Evolutionary conservation across 2,329 filamentous ascomycete species (phyloP).

Genomic region (Cercospora zeina): DNA sequence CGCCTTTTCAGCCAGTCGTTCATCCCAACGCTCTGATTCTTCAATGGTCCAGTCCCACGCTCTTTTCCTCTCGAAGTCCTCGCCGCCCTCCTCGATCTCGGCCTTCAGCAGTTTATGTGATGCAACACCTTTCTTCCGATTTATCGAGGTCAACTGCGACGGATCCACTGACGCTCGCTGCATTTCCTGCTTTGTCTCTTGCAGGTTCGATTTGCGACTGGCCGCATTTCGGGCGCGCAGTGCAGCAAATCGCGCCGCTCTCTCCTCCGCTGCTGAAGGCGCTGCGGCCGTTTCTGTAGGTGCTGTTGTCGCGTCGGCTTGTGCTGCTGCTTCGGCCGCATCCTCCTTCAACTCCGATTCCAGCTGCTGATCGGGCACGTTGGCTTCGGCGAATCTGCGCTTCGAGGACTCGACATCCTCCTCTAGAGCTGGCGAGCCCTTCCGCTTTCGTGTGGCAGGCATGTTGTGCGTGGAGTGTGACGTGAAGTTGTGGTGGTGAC

Average conservation of each 20-base stretch:
- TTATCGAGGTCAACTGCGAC: constrained; percentile 72
- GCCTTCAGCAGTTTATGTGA: constrained; percentile 92
- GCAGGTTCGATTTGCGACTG: constrained; percentile 70
- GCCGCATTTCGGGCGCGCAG: constrained; percentile 68
- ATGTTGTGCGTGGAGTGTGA: constrained; percentile 13
- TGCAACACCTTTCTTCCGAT: constrained; percentile 82
- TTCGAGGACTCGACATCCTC: constrained; percentile 40
- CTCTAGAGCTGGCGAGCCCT: constrained; percentile 40
- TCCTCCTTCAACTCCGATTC: constrained; percentile 21
- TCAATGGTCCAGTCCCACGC: constrained; percentile 99
- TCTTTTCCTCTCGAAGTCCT: constrained; percentile 95
- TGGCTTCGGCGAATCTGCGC: constrained; percentile 39
- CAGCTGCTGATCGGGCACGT: constrained; percentile 19
- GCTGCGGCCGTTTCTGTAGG: constrained; percentile 34
- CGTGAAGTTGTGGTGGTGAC: constrained; percentile 5
- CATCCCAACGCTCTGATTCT: constrained; percentile 92
- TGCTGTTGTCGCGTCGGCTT: constrained; percentile 21
- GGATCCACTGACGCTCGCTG: constrained; percentile 78
- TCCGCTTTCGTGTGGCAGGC: constrained; percentile 40
- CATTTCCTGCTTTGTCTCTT: constrained; percentile 80
- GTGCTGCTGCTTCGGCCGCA: constrained; percentile 16
- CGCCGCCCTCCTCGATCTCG: constrained; percentile 78
- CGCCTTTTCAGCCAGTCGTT: constrained; percentile 81
- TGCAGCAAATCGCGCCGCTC: constrained; percentile 78
- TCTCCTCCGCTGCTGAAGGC: constrained; percentile 57